Conservation (phyloP, 2,329 filamentous ascomycete species). For the Scolecobasidium constrictum region DNA sequence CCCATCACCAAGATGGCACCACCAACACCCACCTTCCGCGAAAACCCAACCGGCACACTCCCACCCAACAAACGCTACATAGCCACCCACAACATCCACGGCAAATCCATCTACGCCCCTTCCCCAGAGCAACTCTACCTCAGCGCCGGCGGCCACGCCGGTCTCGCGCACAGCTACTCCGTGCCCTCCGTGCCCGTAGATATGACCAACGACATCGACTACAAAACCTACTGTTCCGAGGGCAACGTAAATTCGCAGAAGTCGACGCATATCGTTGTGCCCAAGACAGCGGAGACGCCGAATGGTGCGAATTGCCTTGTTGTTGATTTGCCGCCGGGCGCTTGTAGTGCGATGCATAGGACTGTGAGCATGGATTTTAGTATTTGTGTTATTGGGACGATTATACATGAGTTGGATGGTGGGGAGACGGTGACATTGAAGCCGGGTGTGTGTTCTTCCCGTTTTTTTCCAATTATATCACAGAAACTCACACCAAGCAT, state of each 20-base stretch:
- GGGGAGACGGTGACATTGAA: slow-evolving; percentile 13
- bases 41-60: too few species aligned
- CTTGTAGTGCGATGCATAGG: slow-evolving; percentile 13
- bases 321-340: slow-evolving; percentile 14
- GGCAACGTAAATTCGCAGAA: slow-evolving; percentile 10
- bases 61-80: slow-evolving; percentile 23
- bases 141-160: slow-evolving; percentile 16
- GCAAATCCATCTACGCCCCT: slow-evolving; percentile 27
- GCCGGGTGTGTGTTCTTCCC: slow-evolving; percentile 12
- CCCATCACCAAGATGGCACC: too few species aligned
- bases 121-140: slow-evolving; percentile 15
- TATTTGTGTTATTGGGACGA: slow-evolving; percentile 14
- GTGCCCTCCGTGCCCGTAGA: slow-evolving; percentile 29
- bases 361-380: slow-evolving; percentile 15
- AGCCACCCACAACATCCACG: slow-evolving; percentile 21
- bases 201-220: slow-evolving; percentile 31
- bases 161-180: slow-evolving; percentile 23
- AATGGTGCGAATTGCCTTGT: slow-evolving; percentile 12
- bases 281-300: slow-evolving; percentile 1
- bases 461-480: not conserved
- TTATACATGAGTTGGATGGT: slow-evolving; percentile 15
- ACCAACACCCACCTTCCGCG: too few species aligned
- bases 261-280: slow-evolving; percentile 13
- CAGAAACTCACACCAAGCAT: not conserved
- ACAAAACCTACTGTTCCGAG: slow-evolving; percentile 22